Conservation (phyloP, 306 rosid genomes). For the Prunus persica region DNA sequence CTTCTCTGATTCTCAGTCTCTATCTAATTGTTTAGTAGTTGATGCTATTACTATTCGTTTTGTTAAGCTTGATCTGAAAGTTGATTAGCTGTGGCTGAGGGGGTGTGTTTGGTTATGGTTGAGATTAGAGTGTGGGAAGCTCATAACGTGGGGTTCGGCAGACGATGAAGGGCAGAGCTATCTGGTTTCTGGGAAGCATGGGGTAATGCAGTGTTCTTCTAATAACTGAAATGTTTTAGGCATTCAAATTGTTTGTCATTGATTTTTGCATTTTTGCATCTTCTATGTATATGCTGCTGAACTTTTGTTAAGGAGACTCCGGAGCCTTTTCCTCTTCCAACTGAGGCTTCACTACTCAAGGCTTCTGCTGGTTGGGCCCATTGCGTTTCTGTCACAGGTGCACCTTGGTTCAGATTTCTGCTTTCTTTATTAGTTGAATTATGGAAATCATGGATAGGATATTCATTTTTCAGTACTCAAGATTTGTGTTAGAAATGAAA, state of each 20-base stretch:
- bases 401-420: background rate
- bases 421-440: background rate
- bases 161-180: conserved; percentile 76
- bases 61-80: background rate
- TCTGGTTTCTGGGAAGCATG: conserved; percentile 68
- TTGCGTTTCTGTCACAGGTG: conserved; percentile 73
- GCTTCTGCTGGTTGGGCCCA: conserved; percentile 98
- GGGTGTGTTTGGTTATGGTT: background rate
- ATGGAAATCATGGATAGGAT: background rate
- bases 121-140: conserved; percentile 62
- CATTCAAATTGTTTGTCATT: conserved; percentile 35
- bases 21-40: background rate
- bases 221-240: conserved; percentile 13
- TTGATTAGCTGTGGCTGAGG: background rate
- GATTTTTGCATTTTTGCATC: conserved; percentile 31
- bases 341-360: conserved; percentile 55
- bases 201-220: conserved; percentile 57
- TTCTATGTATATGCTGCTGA: conserved; percentile 29
- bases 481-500: background rate
- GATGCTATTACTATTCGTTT: background rate
- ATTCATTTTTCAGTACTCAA: background rate
- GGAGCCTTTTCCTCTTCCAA: conserved; percentile 63
- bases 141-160: conserved; percentile 79
- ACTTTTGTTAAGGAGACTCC: conserved; percentile 70
- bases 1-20: conserved; percentile 18